Evolutionary conservation across 2,329 filamentous ascomycete genomes (phyloP).

Genomic region (Calonectria hawksworthii): DNA sequence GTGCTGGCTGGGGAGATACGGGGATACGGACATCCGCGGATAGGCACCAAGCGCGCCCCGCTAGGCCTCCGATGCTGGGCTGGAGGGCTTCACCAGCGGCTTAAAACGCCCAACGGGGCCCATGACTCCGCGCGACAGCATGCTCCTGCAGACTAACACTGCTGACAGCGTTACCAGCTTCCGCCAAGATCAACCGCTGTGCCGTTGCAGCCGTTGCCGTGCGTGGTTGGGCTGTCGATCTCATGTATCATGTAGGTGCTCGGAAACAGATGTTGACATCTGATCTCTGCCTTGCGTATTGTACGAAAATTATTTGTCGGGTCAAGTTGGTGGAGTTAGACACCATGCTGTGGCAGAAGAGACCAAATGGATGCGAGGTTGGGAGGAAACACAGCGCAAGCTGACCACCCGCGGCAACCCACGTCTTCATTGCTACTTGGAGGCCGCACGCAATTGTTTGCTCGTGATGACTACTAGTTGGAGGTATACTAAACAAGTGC

Average conservation of each 20-base stretch:
- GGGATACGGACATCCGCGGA: constrained; percentile 4
- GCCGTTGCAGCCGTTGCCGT: constrained; percentile 1
- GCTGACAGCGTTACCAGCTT: not conserved
- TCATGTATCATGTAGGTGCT: not conserved
- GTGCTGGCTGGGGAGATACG: not conserved
- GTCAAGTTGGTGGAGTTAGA: not conserved
- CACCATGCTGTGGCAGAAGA: not conserved
- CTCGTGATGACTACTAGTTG: not conserved
- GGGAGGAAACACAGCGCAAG: not conserved
- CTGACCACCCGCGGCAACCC: not conserved
- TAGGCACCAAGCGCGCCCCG: not conserved
- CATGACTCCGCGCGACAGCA: not conserved
- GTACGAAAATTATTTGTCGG: not conserved
- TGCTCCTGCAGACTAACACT: not conserved
- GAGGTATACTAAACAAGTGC: not conserved
- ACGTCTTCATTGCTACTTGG: not conserved
- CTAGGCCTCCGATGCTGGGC: constrained; percentile 6
- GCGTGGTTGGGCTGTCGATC: constrained; percentile 7
- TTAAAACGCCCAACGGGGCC: not conserved
- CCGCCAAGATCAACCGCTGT: constrained; percentile 3
- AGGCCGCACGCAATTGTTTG: not conserved
- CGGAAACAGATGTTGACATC: not conserved
- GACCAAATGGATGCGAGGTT: too few species aligned
- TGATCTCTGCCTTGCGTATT: not conserved
- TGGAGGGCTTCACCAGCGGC: not conserved